Conservation (phyloP, 2,329 filamentous ascomycete genomes). For the Colletotrichum ledebouriae region DNA sequence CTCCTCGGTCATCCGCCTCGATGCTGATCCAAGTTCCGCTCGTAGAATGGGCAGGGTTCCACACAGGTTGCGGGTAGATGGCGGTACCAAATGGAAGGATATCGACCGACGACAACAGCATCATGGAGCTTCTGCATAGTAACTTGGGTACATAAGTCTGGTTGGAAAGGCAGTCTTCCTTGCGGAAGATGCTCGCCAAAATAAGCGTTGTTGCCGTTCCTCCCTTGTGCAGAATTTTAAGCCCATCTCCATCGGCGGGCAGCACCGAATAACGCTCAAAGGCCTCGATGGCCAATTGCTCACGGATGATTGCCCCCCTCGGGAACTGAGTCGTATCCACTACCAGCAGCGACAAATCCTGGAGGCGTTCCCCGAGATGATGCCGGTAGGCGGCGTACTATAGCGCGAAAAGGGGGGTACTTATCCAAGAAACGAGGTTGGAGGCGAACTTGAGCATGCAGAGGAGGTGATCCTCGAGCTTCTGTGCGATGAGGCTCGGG, state of each 20-base stretch:
- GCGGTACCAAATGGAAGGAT: conserved; percentile 8
- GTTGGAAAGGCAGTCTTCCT: not conserved
- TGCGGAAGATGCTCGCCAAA: conserved; percentile 21
- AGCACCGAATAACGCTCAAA: conserved; percentile 8
- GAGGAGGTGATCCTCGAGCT: conserved; percentile 17
- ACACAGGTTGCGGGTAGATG: conserved; percentile 7
- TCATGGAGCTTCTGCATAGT: not conserved
- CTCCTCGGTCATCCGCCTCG: not conserved
- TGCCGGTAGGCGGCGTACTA: conserved; percentile 15
- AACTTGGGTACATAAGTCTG: not conserved
- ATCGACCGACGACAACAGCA: not conserved
- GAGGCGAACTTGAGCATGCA: conserved; percentile 16
- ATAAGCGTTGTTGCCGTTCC: not conserved
- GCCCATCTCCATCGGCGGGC: not conserved
- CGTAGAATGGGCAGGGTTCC: conserved; percentile 6
- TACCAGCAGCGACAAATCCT: not conserved
- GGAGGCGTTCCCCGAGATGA: not conserved
- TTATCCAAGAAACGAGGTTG: conserved; percentile 20
- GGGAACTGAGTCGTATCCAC: conserved; percentile 9
- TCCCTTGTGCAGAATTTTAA: not conserved
- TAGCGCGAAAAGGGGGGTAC: conserved; percentile 11
- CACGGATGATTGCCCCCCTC: not conserved
- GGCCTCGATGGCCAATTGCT: conserved; percentile 3
- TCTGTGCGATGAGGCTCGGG: not conserved
- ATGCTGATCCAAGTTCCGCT: conserved; percentile 4